Percentiles rank a stretch among this genome's conserved stretches.
These are phyloP conservation scores for Saccharomycopsis hybrid DNA, from an alignment of 1,139 yeast genomes.

Conservation along the genomic window DNA sequence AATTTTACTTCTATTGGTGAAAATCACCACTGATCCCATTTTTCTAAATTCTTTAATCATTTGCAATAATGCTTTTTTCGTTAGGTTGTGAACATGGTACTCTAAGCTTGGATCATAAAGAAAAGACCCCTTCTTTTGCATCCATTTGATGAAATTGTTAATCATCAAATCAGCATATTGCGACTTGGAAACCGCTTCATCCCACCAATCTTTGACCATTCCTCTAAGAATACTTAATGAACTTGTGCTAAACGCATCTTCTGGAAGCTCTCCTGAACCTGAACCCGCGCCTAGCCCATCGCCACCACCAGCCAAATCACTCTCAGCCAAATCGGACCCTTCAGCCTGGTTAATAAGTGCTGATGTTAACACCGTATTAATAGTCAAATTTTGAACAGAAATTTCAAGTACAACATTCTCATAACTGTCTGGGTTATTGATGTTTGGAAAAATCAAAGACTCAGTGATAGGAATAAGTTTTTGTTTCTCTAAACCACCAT, in stretches of 20 bases:
- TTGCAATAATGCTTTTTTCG: conserved; percentile 79
- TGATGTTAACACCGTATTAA: conserved; percentile 82
- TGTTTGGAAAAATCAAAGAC: conserved; percentile 59
- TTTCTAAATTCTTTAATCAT: conserved; percentile 72
- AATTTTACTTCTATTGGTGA: conserved; percentile 74
- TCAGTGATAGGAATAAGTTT: conserved; percentile 40
- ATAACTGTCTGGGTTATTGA: conserved; percentile 78
- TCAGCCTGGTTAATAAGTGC: conserved; percentile 83
- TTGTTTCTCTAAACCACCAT: conserved; percentile 79
- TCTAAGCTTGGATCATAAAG: conserved; percentile 75
- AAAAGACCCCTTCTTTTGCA: conserved; percentile 64
- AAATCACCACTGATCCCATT: conserved; percentile 72
- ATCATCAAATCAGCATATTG: conserved; percentile 78
- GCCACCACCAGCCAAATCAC: conserved; percentile 31
- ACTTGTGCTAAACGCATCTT: conserved; percentile 73
- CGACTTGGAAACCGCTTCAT: conserved; percentile 66
- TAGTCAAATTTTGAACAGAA: conserved; percentile 68
- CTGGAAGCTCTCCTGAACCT: conserved; percentile 38
- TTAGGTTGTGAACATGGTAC: conserved; percentile 81
- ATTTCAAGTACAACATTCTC: conserved; percentile 76
- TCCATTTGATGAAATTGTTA: conserved; percentile 82
- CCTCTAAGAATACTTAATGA: conserved; percentile 65
- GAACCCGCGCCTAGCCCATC: conserved; percentile 23
- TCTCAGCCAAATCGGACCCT: conserved; percentile 72
- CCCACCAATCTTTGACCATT: conserved; percentile 92